Evolutionary conservation across 208 protist species (phyloP), one percentile per base, ranked within the genome.

Genomic region (Vickermania ingenoplastis): DNA sequence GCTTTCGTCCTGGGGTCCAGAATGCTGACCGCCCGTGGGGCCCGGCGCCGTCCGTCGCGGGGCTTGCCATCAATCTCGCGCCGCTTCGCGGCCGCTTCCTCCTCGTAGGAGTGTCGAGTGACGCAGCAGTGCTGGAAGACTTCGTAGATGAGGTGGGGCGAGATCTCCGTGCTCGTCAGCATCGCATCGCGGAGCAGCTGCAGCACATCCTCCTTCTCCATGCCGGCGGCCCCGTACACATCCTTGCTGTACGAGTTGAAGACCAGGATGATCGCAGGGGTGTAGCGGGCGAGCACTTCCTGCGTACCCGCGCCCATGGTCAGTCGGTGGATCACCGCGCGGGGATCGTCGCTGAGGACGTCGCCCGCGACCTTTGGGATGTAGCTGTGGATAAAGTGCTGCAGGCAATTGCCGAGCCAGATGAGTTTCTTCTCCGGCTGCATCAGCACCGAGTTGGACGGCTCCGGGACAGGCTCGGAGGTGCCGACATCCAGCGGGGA

Each of bases 121-220:
- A 88, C 71, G 30, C 75, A 75, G 67, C 81, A 92, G 41, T 78
- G 69, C 52, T 73, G 41, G 60, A 95, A 95, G 48, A 95, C 75
- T 51, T 95, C 88, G 53, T 61, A 79, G n/a, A 92, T 73, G 50
- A 92, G 51, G 57, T 83, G 77, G 61, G 90, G 81, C 31, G 88
- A 89, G 7, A 92, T 83, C 51, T 95, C 84, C n/a, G 83, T 87
- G 63, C 81, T 92, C 53, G 88, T 91, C 52, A 95, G 68, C 85
- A 90, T 89, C 26, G 88, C 83, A 60, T 95, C 88, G 41, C 83
- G 75, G 48, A 95, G 73, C 31, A 92, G 67, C 25, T 75, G 75
- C 71, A 95, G 58, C 26, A 92, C 17, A 41, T 86, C 76, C 57
- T 89, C 78, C 36, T 65, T 65, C 67, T 89, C 72, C 73, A 95